Evolutionary conservation across 495 filamentous ascomycete genomes (phyloP).

Genomic region (Choiromyces venosus): DNA sequence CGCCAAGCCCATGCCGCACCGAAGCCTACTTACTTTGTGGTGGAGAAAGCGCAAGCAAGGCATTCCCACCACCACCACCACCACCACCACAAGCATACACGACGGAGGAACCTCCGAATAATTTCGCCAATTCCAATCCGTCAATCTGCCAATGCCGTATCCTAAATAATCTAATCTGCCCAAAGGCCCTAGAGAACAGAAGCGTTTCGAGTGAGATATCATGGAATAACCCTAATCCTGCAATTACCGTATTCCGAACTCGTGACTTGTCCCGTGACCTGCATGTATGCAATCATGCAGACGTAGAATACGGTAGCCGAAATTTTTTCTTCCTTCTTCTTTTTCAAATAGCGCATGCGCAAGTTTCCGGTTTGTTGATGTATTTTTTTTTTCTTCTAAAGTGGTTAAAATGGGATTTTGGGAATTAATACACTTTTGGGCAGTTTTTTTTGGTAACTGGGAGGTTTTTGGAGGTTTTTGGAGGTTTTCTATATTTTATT

Average conservation of each 20-base stretch:
- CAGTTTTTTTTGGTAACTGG: background rate
- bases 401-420: conserved; percentile 1
- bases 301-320: conserved; percentile 5
- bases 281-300: background rate
- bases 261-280: background rate
- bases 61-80: no score
- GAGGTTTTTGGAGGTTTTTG: background rate
- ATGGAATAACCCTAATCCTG: background rate
- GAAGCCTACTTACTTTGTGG: background rate
- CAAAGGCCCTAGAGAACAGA: no score
- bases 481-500: background rate
- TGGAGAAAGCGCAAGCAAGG: background rate
- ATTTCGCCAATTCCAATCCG: background rate
- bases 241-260: background rate
- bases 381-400: conserved; percentile 1
- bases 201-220: background rate
- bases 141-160: background rate
- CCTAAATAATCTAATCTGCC: no score
- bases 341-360: background rate
- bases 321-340: background rate
- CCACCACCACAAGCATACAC: no score
- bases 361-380: conserved; percentile 3
- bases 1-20: background rate
- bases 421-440: background rate
- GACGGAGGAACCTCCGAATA: background rate